Evolutionary conservation across 179 eudicot species (phyloP).

Genomic region (Nepenthes alata): DNA sequence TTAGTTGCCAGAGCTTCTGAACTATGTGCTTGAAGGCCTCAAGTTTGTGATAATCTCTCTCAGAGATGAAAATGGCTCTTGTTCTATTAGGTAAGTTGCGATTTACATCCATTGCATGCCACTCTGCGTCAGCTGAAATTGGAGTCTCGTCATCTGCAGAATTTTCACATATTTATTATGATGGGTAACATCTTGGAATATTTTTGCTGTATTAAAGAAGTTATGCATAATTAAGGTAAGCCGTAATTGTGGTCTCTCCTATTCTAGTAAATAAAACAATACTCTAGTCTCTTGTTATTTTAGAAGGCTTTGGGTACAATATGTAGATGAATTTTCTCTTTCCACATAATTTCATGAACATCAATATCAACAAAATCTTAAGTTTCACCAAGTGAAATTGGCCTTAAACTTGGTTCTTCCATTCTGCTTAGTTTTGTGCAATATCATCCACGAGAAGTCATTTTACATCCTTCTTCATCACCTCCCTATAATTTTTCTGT

Average conservation of each 20-base stretch:
- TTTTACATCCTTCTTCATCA: too few relatives aligned
- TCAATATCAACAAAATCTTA: too few relatives aligned
- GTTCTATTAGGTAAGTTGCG: constrained; percentile 4
- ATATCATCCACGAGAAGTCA: too few relatives aligned
- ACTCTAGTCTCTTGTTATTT: background rate
- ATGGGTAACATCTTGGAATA: background rate
- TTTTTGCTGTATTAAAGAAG: background rate
- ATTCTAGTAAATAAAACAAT: too few relatives aligned
- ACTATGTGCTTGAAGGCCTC: constrained; percentile 11
- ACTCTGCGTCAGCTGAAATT: constrained; percentile 6
- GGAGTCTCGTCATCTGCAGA: constrained; percentile 21
- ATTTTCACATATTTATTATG: constrained; percentile 1
- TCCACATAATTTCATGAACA: too few relatives aligned
- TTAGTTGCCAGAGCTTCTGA: constrained; percentile 11
- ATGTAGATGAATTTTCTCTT: too few relatives aligned
- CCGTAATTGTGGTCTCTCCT: background rate
- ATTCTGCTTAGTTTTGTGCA: too few relatives aligned
- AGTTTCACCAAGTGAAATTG: too few relatives aligned
- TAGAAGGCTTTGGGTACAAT: background rate
- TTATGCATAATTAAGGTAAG: background rate
- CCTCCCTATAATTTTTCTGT: too few relatives aligned
- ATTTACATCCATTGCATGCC: constrained; percentile 8
- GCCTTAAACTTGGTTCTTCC: too few relatives aligned
- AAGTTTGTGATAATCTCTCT: constrained; percentile 3
- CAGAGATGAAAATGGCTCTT: constrained; percentile 8